Percentiles rank a stretch among this genome's conserved stretches.
Evolutionary conservation across 2,329 filamentous ascomycete species (phyloP).

Genomic region (Trichoderma harzianum): DNA sequence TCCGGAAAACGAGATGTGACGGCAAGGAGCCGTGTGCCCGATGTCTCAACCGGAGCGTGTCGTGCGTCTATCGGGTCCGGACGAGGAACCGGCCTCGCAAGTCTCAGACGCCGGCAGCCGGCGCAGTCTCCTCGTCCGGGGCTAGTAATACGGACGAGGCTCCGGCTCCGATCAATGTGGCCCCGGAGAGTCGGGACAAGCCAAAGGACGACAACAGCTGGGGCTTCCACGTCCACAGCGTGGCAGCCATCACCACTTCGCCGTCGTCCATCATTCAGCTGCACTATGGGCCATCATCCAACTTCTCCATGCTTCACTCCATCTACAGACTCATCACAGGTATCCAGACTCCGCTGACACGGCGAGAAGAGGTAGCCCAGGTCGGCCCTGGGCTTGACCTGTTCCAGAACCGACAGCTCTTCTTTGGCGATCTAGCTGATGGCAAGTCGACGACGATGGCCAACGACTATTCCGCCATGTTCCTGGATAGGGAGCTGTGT

Average conservation of each 20-base stretch:
- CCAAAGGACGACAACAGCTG: conserved; percentile 12
- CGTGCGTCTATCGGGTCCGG: conserved; percentile 7
- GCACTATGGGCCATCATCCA: conserved; percentile 8
- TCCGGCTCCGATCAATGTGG: background rate
- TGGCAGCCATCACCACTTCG: conserved; percentile 1
- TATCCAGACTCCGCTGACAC: conserved; percentile 2
- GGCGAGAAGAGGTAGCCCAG: conserved; percentile 8
- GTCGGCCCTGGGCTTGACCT: conserved; percentile 5
- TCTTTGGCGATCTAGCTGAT: conserved; percentile 12
- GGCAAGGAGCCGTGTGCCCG: conserved; percentile 8
- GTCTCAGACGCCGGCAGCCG: background rate
- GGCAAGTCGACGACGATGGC: conserved; percentile 1
- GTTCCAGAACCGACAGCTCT: conserved; percentile 14
- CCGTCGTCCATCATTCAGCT: conserved; percentile 14
- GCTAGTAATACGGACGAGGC: conserved; percentile 8
- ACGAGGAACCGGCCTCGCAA: conserved; percentile 13
- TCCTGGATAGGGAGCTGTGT: background rate
- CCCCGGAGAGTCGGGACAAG: background rate
- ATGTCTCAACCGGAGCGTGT: conserved; percentile 11
- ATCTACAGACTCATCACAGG: conserved; percentile 14
- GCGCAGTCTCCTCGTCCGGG: background rate
- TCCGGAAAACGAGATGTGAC: conserved; percentile 14
- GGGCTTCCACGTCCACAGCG: conserved; percentile 13
- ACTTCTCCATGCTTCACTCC: conserved; percentile 13
- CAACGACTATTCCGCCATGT: conserved; percentile 9